Evolutionary conservation across 306 rosid species (phyloP).

Genomic region (Quercus variabilis): DNA sequence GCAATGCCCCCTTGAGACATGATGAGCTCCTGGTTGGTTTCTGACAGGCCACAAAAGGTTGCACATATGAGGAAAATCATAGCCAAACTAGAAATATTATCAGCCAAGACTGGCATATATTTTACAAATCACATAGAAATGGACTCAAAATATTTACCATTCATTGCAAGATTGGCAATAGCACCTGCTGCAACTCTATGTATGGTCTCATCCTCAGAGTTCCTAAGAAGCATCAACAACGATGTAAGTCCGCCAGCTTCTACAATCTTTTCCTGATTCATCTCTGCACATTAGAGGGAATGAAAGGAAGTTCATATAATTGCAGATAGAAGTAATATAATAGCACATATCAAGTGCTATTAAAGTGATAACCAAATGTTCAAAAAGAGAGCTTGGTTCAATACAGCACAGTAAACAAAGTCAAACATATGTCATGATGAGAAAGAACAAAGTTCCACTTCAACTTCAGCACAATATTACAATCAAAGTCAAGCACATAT

Average conservation of each 20-base stretch:
- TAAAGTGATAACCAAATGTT: conserved; percentile 8
- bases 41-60: conserved; percentile 44
- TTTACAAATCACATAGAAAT: neutral
- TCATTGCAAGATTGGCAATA: conserved; percentile 97
- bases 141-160: conserved; percentile 46
- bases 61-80: conserved; percentile 15
- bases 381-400: conserved; percentile 14
- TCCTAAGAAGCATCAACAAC: conserved; percentile 77
- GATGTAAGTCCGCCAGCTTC: conserved; percentile 94
- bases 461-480: neutral
- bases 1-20: conserved; percentile 95
- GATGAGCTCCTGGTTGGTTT: conserved; percentile 96
- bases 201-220: conserved; percentile 84
- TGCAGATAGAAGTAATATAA: conserved; percentile 7
- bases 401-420: conserved; percentile 15
- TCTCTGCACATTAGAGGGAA: conserved; percentile 48
- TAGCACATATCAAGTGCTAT: neutral
- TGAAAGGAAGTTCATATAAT: conserved; percentile 7
- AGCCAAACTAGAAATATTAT: neutral
- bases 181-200: conserved; percentile 99
- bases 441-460: neutral
- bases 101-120: conserved; percentile 8
- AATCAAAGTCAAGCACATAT: neutral
- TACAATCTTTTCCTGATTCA: conserved; percentile 97
- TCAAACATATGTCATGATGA: neutral